Evolutionary conservation across 208 protist genomes (phyloP).

Genomic region (Paratrypanosoma confusum): DNA sequence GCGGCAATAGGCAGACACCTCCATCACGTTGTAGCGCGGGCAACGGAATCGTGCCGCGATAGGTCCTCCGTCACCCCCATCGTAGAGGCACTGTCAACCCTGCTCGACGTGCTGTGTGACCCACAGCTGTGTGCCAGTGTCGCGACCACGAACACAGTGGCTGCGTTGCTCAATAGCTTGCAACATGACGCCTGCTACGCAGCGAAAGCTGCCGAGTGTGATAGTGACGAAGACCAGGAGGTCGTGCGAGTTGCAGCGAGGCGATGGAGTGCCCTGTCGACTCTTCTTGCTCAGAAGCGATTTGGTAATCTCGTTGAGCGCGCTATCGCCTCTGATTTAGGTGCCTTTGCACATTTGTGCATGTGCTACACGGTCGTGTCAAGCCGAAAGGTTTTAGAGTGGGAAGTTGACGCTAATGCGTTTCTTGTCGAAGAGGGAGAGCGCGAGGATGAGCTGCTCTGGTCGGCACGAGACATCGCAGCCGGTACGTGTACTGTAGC

Average conservation of each 20-base stretch:
- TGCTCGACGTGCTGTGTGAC: too few species aligned
- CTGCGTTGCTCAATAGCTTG: too few species aligned
- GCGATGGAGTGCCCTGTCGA: slow-evolving; percentile 6
- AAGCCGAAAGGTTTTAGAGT: slow-evolving; percentile 12
- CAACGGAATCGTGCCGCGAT: too few species aligned
- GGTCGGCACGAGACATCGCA: slow-evolving; percentile 29
- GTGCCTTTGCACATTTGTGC: slow-evolving; percentile 19
- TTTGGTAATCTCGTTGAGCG: not conserved
- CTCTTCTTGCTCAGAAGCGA: slow-evolving; percentile 2
- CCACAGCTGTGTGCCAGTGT: too few species aligned
- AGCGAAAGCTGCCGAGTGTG: too few species aligned
- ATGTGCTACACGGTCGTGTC: slow-evolving; percentile 20
- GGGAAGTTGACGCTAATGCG: slow-evolving; percentile 21
- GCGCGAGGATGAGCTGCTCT: slow-evolving; percentile 27
- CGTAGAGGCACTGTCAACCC: too few species aligned
- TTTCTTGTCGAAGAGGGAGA: slow-evolving; percentile 53
- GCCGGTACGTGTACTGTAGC: slow-evolving; percentile 16
- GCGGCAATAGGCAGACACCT: too few species aligned
- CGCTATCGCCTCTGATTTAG: not conserved
- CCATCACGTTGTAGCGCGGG: too few species aligned
- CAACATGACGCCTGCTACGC: too few species aligned
- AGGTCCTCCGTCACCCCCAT: too few species aligned
- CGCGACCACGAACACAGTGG: too few species aligned
- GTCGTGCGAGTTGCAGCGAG: slow-evolving; percentile 6
- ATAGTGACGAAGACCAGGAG: slow-evolving; percentile 2